Evolutionary conservation across 805 yeast genomes (phyloP).

Genomic region (Starmera pachycereana): DNA sequence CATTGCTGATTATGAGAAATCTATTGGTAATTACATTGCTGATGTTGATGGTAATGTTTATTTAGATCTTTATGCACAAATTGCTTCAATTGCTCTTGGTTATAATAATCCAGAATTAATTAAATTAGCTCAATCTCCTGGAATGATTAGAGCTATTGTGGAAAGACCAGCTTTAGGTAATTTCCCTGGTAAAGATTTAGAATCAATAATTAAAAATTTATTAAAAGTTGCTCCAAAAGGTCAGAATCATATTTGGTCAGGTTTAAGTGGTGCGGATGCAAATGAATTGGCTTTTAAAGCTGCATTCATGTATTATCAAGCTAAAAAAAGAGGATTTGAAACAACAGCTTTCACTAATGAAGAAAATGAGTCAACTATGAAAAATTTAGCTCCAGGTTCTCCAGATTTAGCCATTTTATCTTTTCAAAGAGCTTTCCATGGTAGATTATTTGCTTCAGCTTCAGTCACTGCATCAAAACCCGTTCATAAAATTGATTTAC

Average conservation of each 20-base stretch:
- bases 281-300: slow-evolving; percentile 86
- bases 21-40: slow-evolving; percentile 68
- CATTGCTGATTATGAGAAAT: slow-evolving; percentile 65
- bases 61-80: slow-evolving; percentile 74
- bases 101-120: slow-evolving; percentile 74
- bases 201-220: slow-evolving; percentile 35
- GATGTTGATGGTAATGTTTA: slow-evolving; percentile 72
- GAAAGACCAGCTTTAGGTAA: slow-evolving; percentile 82
- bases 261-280: slow-evolving; percentile 80
- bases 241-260: slow-evolving; percentile 66
- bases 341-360: slow-evolving; percentile 46
- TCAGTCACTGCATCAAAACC: slow-evolving; percentile 92
- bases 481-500: slow-evolving; percentile 85
- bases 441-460: slow-evolving; percentile 86
- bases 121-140: slow-evolving; percentile 58
- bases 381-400: slow-evolving; percentile 77
- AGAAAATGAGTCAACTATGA: slow-evolving; percentile 69
- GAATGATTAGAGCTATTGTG: slow-evolving; percentile 61
- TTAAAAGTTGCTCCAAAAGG: slow-evolving; percentile 73
- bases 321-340: slow-evolving; percentile 53
- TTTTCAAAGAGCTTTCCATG: slow-evolving; percentile 87
- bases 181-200: slow-evolving; percentile 62
- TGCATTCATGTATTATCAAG: slow-evolving; percentile 72
- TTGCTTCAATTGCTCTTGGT: slow-evolving; percentile 78
- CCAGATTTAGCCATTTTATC: slow-evolving; percentile 81